A percentile compares a stretch with the other conserved stretches of the same genome.
Conservation (phyloP, 2,329 filamentous ascomycete genomes). For the Botrytis galanthina region DNA sequence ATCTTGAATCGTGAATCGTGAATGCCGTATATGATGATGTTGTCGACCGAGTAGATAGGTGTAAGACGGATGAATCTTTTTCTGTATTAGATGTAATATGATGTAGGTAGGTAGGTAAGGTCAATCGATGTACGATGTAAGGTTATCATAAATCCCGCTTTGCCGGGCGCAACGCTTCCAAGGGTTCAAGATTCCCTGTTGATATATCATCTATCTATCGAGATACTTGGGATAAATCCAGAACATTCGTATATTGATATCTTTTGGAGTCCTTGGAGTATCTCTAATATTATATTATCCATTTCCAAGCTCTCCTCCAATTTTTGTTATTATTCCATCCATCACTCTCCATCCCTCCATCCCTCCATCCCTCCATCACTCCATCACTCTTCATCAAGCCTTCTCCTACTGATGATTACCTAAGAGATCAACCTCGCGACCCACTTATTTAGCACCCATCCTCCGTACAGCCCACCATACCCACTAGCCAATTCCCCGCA, state of each 20-base stretch:
- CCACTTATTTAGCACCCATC: not conserved
- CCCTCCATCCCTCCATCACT: not conserved
- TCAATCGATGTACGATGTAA: not conserved
- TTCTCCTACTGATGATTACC: not conserved
- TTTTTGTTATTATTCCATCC: not conserved
- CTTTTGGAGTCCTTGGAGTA: not conserved
- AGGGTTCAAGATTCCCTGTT: not conserved
- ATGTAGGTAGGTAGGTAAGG: too few relatives aligned
- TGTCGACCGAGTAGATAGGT: not conserved
- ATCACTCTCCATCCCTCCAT: not conserved
- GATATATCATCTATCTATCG: not conserved
- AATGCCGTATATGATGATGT: not conserved
- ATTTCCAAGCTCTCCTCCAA: too few relatives aligned
- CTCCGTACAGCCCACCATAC: not conserved
- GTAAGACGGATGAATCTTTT: not conserved
- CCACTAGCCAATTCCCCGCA: not conserved
- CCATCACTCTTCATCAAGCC: not conserved
- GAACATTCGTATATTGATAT: not conserved
- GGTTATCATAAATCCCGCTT: not conserved
- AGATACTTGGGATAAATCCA: not conserved
- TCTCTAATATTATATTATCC: accelerated
- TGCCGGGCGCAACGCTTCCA: not conserved
- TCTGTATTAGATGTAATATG: not conserved
- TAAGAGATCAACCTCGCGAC: not conserved
- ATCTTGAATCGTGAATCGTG: too few relatives aligned